Evolutionary conservation across 768 basidiomycete species (phyloP).

Genomic region (Leucocoprinus sp.): DNA sequence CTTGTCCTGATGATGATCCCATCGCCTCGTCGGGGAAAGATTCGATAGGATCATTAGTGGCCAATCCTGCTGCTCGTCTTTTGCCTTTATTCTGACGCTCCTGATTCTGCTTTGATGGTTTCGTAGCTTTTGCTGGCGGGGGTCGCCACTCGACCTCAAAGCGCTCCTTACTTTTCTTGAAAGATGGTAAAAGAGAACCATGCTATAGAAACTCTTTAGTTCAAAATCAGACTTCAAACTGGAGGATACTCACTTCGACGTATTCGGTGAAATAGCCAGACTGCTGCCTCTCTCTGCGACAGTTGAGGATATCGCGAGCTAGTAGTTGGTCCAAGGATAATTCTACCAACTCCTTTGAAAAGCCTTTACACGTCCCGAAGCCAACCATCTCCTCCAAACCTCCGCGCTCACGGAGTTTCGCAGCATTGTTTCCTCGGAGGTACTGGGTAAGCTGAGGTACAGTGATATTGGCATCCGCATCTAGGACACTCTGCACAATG

Average conservation of each 20-base stretch:
- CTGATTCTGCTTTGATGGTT: background rate
- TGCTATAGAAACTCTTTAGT: background rate
- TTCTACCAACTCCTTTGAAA: conserved; percentile 50
- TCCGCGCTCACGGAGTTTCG: conserved; percentile 34
- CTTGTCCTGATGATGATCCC: background rate
- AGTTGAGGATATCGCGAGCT: conserved; percentile 38
- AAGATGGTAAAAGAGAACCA: background rate
- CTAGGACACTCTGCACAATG: conserved; percentile 42
- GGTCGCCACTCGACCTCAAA: conserved; percentile 10
- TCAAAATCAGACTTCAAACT: background rate
- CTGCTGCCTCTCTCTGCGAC: conserved; percentile 32
- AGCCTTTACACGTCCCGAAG: conserved; percentile 47
- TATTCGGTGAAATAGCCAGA: conserved; percentile 45
- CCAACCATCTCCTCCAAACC: conserved; percentile 35
- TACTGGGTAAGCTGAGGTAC: conserved; percentile 49
- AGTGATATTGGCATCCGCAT: conserved; percentile 47
- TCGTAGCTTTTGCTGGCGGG: conserved; percentile 1
- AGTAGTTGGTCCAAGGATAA: conserved; percentile 54
- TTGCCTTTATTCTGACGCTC: conserved; percentile 1
- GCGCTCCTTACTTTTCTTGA: background rate
- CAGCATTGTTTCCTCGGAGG: conserved; percentile 54
- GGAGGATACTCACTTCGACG: conserved; percentile 34
- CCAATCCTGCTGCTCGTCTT: background rate
- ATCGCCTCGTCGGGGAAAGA: conserved; percentile 4
- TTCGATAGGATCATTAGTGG: conserved; percentile 6